Conservation (phyloP, 78 protist genomes). For the Dictyostelium citrinum region DNA sequence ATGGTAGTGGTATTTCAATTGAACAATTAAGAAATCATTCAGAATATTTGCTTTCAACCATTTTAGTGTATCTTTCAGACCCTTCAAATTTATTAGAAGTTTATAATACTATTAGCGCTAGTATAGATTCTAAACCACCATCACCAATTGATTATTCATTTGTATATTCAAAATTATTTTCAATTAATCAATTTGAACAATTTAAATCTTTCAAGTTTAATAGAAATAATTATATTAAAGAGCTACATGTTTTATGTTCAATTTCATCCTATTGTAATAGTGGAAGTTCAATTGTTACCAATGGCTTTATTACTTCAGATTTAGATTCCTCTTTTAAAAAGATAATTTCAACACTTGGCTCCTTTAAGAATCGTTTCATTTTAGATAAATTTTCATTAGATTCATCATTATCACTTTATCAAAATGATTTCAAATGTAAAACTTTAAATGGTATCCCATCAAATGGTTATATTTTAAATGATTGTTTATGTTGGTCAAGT, state of each 20-base stretch:
- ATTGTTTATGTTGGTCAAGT: constrained; percentile 16
- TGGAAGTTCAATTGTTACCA: background rate
- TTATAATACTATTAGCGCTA: background rate
- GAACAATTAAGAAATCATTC: constrained; percentile 30
- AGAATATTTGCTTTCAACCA: background rate
- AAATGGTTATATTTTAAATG: background rate
- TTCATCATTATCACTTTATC: background rate
- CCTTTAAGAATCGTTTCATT: background rate
- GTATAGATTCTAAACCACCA: background rate
- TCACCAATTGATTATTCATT: background rate
- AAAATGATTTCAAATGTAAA: constrained; percentile 14
- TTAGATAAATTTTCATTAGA: background rate
- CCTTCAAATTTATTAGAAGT: background rate
- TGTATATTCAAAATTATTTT: background rate
- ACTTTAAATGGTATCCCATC: constrained; percentile 44
- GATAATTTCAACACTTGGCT: background rate
- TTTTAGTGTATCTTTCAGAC: background rate
- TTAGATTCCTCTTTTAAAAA: background rate
- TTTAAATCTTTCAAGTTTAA: background rate
- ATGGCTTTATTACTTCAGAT: background rate
- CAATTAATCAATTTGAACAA: background rate
- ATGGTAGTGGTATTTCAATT: constrained; percentile 18
- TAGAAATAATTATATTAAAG: background rate
- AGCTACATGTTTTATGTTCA: background rate
- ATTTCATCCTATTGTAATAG: background rate